phyloP scores from a whole-genome alignment of 495 filamentous ascomycete genomes.

The Aspergillus baeticus region DNA sequence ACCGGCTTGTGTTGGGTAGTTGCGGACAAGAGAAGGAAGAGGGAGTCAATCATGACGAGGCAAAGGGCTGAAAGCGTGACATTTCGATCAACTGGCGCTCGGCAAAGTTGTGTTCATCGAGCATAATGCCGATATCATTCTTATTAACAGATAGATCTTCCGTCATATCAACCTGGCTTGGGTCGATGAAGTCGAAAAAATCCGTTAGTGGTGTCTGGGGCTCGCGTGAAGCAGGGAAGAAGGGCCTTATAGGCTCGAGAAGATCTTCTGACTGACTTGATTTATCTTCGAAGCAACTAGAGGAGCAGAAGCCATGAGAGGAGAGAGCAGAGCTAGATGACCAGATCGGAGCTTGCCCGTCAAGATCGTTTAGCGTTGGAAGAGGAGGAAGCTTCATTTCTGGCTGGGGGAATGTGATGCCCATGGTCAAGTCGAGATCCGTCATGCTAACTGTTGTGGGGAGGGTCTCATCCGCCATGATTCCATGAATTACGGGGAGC shows the following conservation, averaged over 20 bases:
- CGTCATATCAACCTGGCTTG: background rate
- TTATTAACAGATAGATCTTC: background rate
- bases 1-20: background rate
- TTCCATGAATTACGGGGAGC: background rate
- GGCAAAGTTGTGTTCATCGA: background rate
- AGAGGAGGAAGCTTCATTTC: background rate
- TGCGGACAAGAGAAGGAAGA: too few relatives aligned
- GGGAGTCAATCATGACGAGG: background rate
- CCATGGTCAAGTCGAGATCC: conserved; percentile 8
- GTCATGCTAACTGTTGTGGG: background rate
- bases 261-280: too few relatives aligned
- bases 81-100: background rate
- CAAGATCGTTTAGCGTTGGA: too few relatives aligned
- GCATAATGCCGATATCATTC: conserved; percentile 1
- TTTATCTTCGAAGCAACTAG: too few relatives aligned
- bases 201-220: background rate
- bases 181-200: background rate
- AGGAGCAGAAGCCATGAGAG: too few relatives aligned
- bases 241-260: too few relatives aligned
- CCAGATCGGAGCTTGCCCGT: too few relatives aligned
- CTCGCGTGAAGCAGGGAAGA: background rate
- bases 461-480: conserved; percentile 9
- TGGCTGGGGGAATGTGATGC: background rate
- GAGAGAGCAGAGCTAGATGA: too few relatives aligned
- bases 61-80: background rate